phyloP scores from a whole-genome alignment of 139 green algal genomes.

The Chlamydomonas eustigma region DNA sequence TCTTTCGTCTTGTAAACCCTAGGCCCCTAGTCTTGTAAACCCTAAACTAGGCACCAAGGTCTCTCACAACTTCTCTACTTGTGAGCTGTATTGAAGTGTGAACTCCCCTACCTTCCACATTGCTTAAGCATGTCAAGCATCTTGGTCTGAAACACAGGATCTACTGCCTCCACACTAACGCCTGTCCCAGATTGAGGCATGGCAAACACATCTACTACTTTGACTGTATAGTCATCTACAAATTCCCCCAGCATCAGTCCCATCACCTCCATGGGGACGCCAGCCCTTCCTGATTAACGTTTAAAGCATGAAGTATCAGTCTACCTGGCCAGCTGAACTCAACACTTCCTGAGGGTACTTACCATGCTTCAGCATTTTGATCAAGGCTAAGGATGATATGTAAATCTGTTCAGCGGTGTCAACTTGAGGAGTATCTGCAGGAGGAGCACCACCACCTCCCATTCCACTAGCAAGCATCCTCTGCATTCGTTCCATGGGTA shows the following conservation, averaged over 20 bases:
- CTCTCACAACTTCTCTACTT: too few species aligned
- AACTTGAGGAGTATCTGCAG: slow-evolving; percentile 53
- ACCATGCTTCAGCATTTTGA: slow-evolving; percentile 99
- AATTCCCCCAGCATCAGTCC: slow-evolving; percentile 99
- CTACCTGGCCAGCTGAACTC: too few species aligned
- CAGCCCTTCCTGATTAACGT: slow-evolving; percentile 91
- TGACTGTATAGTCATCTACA: slow-evolving; percentile 98
- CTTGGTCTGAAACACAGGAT: slow-evolving; percentile 98
- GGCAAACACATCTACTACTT: slow-evolving; percentile 98
- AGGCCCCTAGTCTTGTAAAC: too few species aligned
- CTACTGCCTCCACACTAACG: slow-evolving; percentile 96
- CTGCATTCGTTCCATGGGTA: slow-evolving; percentile 67
- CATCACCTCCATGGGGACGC: slow-evolving; percentile 99
- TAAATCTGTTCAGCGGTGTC: slow-evolving; percentile 97
- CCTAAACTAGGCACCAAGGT: too few species aligned
- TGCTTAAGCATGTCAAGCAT: slow-evolving; percentile 99
- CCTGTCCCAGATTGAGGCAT: slow-evolving; percentile 98
- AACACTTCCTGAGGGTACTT: too few species aligned
- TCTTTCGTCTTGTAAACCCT: too few species aligned
- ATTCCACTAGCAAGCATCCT: slow-evolving; percentile 53
- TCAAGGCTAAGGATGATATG: slow-evolving; percentile 92
- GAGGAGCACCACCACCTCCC: slow-evolving; percentile 27
- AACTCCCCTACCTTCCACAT: slow-evolving; percentile 80
- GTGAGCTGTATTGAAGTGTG: too few species aligned
- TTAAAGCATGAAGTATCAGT: too few species aligned